These are phyloP conservation scores for Brassica juncea DNA, from an alignment of 345 rosid genomes.

Conservation along the genomic window DNA sequence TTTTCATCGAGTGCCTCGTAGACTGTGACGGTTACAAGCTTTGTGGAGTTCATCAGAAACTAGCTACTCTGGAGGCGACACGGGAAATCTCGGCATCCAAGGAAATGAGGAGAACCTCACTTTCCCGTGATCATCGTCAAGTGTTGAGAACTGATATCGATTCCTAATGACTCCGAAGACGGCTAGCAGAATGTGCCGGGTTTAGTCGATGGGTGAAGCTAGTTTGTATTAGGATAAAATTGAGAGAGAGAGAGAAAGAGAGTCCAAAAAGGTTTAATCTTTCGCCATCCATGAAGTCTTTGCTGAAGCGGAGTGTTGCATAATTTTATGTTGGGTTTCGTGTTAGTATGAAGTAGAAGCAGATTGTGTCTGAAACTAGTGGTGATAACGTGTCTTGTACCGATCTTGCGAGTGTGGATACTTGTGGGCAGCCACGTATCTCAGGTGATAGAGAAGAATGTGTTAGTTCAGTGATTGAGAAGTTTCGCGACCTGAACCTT, in stretches of 20 bases:
- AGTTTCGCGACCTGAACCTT: constrained; percentile 72
- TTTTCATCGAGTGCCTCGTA: too few relatives aligned
- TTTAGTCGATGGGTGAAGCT: too few relatives aligned
- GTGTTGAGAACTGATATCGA: too few relatives aligned
- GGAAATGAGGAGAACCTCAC: too few relatives aligned
- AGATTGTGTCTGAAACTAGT: constrained; percentile 44
- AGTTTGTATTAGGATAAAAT: too few relatives aligned
- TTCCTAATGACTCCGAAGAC: too few relatives aligned
- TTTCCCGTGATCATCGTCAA: too few relatives aligned
- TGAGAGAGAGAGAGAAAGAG: constrained; percentile 48
- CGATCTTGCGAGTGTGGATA: constrained; percentile 41
- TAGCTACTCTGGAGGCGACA: too few relatives aligned
- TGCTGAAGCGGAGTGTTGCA: constrained; percentile 80
- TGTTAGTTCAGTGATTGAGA: constrained; percentile 56
- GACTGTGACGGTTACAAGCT: too few relatives aligned
- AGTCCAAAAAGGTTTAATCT: constrained; percentile 83
- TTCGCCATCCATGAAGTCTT: constrained; percentile 72
- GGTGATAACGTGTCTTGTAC: constrained; percentile 19
- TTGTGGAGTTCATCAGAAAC: too few relatives aligned
- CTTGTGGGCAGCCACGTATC: constrained; percentile 48
- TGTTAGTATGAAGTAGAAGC: constrained; percentile 59
- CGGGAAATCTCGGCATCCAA: too few relatives aligned
- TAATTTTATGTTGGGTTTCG: constrained; percentile 80
- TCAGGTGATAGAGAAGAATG: constrained; percentile 38
- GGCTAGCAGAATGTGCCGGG: too few relatives aligned